Conservation (phyloP, 2,329 filamentous ascomycete species). For the Dactylellina drechsleri region DNA sequence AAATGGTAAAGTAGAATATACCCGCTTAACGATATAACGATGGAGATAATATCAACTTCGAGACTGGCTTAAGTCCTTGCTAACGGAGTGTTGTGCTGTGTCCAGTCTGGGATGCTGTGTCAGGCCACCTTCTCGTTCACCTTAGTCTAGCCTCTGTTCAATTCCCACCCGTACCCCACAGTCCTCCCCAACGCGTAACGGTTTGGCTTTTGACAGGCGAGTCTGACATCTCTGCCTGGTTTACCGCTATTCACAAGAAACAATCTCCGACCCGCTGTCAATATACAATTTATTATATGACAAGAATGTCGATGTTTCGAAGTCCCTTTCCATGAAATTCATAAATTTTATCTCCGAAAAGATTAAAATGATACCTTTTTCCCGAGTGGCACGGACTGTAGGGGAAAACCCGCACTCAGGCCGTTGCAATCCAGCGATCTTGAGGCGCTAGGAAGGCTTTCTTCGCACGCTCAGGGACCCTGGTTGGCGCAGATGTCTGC, state of each 20-base stretch:
- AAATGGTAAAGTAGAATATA: neutral
- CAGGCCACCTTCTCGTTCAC: too few relatives aligned
- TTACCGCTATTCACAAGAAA: too few relatives aligned
- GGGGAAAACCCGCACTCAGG: constrained; percentile 19
- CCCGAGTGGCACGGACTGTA: constrained; percentile 25
- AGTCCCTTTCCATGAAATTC: neutral
- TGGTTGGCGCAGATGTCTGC: constrained; percentile 23
- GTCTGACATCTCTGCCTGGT: too few relatives aligned
- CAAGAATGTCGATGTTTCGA: neutral
- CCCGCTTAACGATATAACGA: neutral
- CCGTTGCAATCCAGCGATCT: constrained; percentile 47
- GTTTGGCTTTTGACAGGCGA: too few relatives aligned
- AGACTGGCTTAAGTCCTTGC: neutral
- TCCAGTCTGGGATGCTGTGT: too few relatives aligned
- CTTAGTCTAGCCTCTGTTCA: too few relatives aligned
- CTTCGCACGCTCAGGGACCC: constrained; percentile 23
- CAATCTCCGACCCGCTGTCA: too few relatives aligned
- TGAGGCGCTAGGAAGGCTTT: constrained; percentile 48
- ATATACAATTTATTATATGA: too few relatives aligned
- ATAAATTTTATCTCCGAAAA: constrained; percentile 17
- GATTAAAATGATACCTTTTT: neutral
- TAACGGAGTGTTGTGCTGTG: too few relatives aligned
- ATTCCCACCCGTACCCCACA: too few relatives aligned
- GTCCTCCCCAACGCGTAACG: too few relatives aligned
- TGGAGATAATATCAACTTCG: neutral